Conservation (phyloP, 2,329 filamentous ascomycete species). For the Macrophomina phaseolina region DNA sequence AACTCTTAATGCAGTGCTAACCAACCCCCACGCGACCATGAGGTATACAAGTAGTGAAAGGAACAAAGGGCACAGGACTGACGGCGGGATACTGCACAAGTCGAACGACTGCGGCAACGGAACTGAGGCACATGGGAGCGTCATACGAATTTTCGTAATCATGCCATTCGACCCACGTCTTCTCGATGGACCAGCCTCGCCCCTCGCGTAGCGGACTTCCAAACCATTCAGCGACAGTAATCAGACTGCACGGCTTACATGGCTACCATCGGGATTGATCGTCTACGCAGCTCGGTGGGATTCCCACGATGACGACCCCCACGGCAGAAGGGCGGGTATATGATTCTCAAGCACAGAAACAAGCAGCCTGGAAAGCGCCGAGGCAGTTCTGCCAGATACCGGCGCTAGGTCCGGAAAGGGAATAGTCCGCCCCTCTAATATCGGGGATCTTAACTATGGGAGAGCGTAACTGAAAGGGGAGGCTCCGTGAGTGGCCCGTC, state of each 20-base stretch:
- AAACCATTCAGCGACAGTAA: background rate
- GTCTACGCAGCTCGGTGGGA: background rate
- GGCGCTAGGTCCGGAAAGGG: background rate
- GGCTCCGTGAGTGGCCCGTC: slow-evolving; percentile 1
- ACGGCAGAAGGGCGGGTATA: background rate
- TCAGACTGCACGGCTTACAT: background rate
- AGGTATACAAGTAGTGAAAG: background rate
- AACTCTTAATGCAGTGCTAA: too few relatives aligned
- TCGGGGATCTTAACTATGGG: slow-evolving; percentile 5
- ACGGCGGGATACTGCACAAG: too few relatives aligned
- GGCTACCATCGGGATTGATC: background rate
- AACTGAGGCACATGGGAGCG: background rate
- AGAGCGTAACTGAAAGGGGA: slow-evolving; percentile 9
- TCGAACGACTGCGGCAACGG: background rate
- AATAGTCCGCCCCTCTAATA: background rate
- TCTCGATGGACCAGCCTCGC: background rate
- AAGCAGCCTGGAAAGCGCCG: slow-evolving; percentile 1
- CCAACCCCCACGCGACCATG: too few relatives aligned
- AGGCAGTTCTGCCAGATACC: background rate
- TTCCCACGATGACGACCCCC: slow-evolving; percentile 7
- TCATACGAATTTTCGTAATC: slow-evolving; percentile 5
- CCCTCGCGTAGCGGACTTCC: background rate
- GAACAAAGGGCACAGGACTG: background rate
- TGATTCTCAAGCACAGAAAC: background rate
- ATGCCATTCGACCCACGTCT: slow-evolving; percentile 2